A percentile compares a stretch with the other conserved stretches of the same genome.
These are phyloP conservation scores for Tilletia walkeri DNA, from an alignment of 1,284 basidiomycete species.

Conservation along the genomic window DNA sequence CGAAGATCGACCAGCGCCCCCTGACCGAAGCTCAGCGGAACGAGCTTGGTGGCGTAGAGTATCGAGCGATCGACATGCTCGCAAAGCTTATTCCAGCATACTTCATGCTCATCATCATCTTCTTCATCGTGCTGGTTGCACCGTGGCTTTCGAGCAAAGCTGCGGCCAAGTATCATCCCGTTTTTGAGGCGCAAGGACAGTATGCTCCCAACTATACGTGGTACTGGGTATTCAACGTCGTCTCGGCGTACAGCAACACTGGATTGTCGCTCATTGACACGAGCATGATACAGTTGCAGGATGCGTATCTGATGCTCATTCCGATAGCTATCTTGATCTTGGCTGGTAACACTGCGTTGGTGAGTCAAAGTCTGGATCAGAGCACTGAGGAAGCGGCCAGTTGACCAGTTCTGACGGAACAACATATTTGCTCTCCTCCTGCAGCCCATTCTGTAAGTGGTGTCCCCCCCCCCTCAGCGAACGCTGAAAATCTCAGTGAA, in stretches of 20 bases:
- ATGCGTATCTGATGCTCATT: slow-evolving; percentile 76
- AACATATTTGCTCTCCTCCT: background rate
- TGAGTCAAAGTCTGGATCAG: slow-evolving; percentile 22
- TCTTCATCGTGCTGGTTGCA: slow-evolving; percentile 40
- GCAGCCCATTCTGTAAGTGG: slow-evolving; percentile 8
- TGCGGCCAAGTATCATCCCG: slow-evolving; percentile 38
- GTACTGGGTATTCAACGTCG: slow-evolving; percentile 72
- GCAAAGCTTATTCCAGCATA: slow-evolving; percentile 57
- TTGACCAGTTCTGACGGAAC: too few relatives aligned
- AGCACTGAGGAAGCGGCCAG: background rate
- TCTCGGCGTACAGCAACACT: slow-evolving; percentile 85
- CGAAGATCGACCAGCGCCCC: slow-evolving; percentile 67
- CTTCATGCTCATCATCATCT: slow-evolving; percentile 29
- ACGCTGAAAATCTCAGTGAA: too few relatives aligned
- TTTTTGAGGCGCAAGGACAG: slow-evolving; percentile 42
- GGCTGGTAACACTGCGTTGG: slow-evolving; percentile 81
- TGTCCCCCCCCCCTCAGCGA: too few relatives aligned
- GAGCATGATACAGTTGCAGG: slow-evolving; percentile 80
- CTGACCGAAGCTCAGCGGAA: slow-evolving; percentile 80
- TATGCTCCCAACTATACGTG: slow-evolving; percentile 54
- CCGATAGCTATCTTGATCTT: slow-evolving; percentile 68
- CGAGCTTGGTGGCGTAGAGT: slow-evolving; percentile 91
- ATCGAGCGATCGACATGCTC: slow-evolving; percentile 76
- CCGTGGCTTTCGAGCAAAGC: slow-evolving; percentile 46
- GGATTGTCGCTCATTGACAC: slow-evolving; percentile 83